These are phyloP conservation scores for Pyrenula aspistea DNA, from an alignment of 495 filamentous ascomycete species.

Conservation along the genomic window DNA sequence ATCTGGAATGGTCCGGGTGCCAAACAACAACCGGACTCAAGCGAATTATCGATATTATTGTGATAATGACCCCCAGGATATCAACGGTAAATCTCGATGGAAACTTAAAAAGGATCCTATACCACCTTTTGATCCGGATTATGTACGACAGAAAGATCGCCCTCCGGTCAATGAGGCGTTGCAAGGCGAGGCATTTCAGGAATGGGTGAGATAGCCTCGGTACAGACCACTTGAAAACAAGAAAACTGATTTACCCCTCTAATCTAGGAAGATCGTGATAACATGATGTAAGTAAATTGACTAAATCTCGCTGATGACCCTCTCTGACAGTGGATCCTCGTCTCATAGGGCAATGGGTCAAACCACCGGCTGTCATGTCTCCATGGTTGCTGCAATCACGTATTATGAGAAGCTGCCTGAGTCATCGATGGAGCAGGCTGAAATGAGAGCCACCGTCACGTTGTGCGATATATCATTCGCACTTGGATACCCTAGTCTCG, in stretches of 20 bases:
- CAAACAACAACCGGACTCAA: background rate
- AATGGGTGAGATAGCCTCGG: no score
- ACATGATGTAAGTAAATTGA: background rate
- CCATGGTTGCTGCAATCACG: background rate
- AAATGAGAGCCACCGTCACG: background rate
- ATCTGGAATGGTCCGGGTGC: background rate
- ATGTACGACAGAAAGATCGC: background rate
- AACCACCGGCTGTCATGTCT: background rate
- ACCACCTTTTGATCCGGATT: background rate
- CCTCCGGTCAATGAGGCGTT: background rate
- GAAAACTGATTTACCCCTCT: no score
- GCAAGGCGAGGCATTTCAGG: background rate
- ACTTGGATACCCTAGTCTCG: background rate
- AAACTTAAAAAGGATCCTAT: background rate
- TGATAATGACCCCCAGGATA: background rate
- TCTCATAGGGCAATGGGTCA: background rate
- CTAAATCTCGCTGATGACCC: background rate
- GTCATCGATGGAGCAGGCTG: background rate
- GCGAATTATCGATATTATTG: background rate
- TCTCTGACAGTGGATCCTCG: background rate
- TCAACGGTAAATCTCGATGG: background rate
- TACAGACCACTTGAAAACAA: no score
- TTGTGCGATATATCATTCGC: background rate
- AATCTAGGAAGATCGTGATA: background rate
- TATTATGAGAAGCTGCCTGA: background rate